Base-by-base conservation (phyloP, 495 filamentous ascomycete genomes). In the Parachaetomium inaequale region DNA sequence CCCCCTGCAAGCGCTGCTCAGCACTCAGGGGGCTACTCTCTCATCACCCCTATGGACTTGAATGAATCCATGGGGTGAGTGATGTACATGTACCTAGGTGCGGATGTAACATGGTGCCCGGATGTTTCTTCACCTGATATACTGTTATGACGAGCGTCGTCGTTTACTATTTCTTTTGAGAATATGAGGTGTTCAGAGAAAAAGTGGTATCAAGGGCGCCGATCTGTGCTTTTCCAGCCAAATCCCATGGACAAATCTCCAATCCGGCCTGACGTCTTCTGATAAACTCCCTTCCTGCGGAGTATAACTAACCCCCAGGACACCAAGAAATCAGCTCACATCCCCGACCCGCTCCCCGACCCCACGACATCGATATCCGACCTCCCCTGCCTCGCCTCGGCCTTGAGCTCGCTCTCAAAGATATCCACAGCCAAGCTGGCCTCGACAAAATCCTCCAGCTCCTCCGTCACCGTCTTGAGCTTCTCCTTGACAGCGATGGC, bases 391-490 rank as follows among this genome's bases (percentile, higher is more conserved):
- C 76, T 72, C 26, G 75, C 78, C 67, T 82, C 79, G 2, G 68
- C 71, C 62, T 77, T 76, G 53, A 82, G 67, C 64, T 82, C 78
- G 61, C 77, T 79, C 32, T 82, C 75, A 58, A 82, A 85, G 67
- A 93, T 89, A 72, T 94, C 92, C 38, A 93, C 91, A 1, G 88
- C 88, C 63, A 88, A 82, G 63, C 92, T 96, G 25, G 90, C 88
- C 66, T 94, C 90, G 32, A 96, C 87, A 76, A 97, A 98, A 60
- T 97, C 94, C 72, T 98, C 94, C 42, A 98, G 69, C 75, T 98
- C 94, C 71, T 98, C 93, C 56, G 91, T 95, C 2, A 96, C 88
- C 23, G 92, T 97, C 80, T 95, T 96, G 56, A 98, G 76, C 76
- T 96, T 97, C 78, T 98, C 94, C 66, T 95, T 96, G 21, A 98